phyloP scores from a whole-genome alignment of 176 grass and related monocot genomes.

The Canna indica region DNA sequence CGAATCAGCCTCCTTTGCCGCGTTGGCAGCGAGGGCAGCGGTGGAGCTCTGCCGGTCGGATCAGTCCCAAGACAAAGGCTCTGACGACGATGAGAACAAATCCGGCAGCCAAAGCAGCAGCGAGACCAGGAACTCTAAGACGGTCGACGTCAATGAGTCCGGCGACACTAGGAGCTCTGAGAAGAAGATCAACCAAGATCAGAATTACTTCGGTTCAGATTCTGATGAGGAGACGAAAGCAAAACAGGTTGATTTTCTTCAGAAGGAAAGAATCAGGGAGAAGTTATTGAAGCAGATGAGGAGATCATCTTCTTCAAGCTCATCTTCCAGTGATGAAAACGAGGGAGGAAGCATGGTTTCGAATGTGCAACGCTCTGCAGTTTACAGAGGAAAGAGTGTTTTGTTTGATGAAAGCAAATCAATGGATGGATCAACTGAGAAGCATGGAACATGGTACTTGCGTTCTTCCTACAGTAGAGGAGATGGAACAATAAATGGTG shows the following conservation, averaged over 20 bases:
- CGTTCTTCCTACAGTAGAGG: background rate
- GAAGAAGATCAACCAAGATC: slow-evolving; percentile 1
- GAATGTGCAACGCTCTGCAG: background rate
- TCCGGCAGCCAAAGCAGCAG: background rate
- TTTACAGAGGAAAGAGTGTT: background rate
- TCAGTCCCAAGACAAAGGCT: slow-evolving; percentile 7
- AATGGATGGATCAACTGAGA: background rate
- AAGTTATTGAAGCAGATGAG: background rate
- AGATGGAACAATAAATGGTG: background rate
- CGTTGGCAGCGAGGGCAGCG: slow-evolving; percentile 59
- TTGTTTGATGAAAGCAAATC: background rate
- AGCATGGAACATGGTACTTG: background rate
- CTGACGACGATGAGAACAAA: background rate
- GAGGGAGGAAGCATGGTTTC: background rate
- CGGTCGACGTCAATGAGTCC: background rate
- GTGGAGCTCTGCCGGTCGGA: slow-evolving; percentile 55
- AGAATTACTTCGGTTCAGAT: background rate
- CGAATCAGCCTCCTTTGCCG: slow-evolving; percentile 55
- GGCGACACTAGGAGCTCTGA: background rate
- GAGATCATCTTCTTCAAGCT: slow-evolving; percentile 9
- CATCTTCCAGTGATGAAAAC: background rate
- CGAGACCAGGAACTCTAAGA: background rate
- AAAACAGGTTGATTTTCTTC: background rate
- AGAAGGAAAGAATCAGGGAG: background rate
- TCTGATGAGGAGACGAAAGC: background rate